Evolutionary conservation across 1,139 yeast genomes (phyloP).

Genomic region (Protomyces macrosporus): DNA sequence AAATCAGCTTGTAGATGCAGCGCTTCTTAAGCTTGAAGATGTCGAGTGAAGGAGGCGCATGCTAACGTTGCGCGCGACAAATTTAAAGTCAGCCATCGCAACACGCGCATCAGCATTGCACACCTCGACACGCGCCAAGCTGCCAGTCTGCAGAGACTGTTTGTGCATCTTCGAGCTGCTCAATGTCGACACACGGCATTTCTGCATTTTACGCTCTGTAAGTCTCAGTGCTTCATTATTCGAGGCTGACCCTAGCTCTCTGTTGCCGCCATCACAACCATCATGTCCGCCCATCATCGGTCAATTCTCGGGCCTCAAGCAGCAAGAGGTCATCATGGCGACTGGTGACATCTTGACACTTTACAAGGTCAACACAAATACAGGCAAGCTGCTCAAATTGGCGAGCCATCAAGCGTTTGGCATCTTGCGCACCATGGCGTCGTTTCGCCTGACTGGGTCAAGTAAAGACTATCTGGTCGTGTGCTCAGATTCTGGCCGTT

Average conservation of each 20-base stretch:
- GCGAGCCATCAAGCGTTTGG: constrained; percentile 53
- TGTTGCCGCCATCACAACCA: constrained; percentile 13
- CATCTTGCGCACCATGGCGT: constrained; percentile 51
- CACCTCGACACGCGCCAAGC: no score
- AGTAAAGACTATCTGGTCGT: constrained; percentile 56
- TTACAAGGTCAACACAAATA: constrained; percentile 49
- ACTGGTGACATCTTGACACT: constrained; percentile 53
- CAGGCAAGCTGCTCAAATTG: constrained; percentile 51
- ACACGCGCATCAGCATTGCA: no score
- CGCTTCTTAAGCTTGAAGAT: no score
- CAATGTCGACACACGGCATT: constrained; percentile 23
- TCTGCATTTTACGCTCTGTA: constrained; percentile 20
- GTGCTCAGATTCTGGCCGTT: constrained; percentile 75
- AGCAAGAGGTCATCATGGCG: constrained; percentile 60
- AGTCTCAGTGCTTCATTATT: background rate
- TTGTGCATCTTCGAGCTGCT: no score
- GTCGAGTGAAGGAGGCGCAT: no score
- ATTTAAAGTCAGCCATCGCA: no score
- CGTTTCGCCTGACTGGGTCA: constrained; percentile 50
- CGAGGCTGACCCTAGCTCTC: background rate
- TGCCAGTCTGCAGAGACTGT: no score
- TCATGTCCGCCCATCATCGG: constrained; percentile 53
- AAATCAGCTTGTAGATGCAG: no score
- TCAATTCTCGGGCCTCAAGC: constrained; percentile 55
- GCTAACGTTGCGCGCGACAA: no score